Percentiles rank a stretch among this genome's conserved stretches.
These are phyloP conservation scores for Cajanus cajan DNA, from an alignment of 306 rosid genomes.

Conservation along the genomic window DNA sequence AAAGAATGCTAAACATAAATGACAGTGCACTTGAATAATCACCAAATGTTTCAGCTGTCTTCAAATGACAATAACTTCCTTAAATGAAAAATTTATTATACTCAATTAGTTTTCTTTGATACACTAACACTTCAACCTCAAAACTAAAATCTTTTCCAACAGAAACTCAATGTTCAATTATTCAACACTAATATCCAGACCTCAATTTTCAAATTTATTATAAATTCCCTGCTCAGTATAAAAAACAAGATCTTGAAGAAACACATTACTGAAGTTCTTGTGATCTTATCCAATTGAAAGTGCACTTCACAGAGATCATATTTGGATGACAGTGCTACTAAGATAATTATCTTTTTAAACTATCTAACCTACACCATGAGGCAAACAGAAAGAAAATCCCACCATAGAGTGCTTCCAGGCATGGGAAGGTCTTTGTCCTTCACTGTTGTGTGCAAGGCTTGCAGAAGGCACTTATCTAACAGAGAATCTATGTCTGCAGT, in stretches of 20 bases:
- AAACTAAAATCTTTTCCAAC: not conserved
- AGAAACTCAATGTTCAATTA: not conserved
- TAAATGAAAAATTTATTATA: not conserved
- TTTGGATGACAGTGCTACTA: not conserved
- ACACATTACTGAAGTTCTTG: not conserved
- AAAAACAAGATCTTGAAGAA: not conserved
- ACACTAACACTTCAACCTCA: not conserved
- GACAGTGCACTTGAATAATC: not conserved
- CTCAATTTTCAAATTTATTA: not conserved
- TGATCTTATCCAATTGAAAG: conserved; percentile 27
- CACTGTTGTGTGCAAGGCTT: conserved; percentile 82
- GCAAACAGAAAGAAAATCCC: conserved; percentile 20
- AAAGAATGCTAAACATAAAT: not conserved
- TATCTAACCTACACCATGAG: not conserved
- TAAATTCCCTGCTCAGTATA: not conserved
- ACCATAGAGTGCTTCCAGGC: conserved; percentile 99
- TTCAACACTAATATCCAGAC: not conserved
- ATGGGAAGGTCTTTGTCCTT: conserved; percentile 86
- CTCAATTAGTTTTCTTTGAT: conserved; percentile 2
- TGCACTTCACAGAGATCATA: not conserved
- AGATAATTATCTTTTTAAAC: not conserved
- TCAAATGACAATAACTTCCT: not conserved
- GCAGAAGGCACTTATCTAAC: conserved; percentile 90
- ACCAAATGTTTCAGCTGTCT: not conserved
- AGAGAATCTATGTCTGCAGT: conserved; percentile 69